Base-by-base conservation (phyloP, 1,284 basidiomycete species). In the Sphaerobolus stellatus region DNA sequence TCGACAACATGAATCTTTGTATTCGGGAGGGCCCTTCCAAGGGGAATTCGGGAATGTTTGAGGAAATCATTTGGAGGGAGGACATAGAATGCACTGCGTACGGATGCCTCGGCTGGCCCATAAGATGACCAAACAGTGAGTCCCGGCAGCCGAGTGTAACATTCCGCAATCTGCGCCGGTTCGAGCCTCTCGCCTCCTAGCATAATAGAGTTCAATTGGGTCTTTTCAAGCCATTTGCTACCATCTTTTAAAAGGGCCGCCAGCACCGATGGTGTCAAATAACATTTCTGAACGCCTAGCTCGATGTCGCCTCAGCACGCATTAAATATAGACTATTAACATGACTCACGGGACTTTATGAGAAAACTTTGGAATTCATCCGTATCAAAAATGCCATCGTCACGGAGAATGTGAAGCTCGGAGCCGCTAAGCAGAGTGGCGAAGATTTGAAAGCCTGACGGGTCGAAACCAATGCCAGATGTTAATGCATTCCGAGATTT, bases 41-140 rank as follows among this genome's bases (percentile, higher is more conserved):
- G 66, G 11, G 33, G 40, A 68, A 58, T 16, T 66, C 59, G 6
- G 60, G 56, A 30, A 64, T 57, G 30, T 55, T 41, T 1, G 59
- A 31, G 9, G 62, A 62, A 14, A 34, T 59, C 52, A 67, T 62
- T 18, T 63, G 67, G 47, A 34, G 33, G 33, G 11, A 34, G 11
- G n/a, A n/a, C 33, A n/a, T 60, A 68, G n/a, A 63, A 67, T 1
- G 62, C 59, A 33, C 66, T 68, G 41, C 67, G 65, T 16, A 69
- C 65, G 3, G 68, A 58, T 18, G 67, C 65, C 52, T 70, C 68
- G 0, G 69, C 71, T 2, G 69, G 69, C n/a, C 69, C 69, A 48
- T 71, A 70, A 34, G 33, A 34, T 11, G 33, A 34, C 11, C 11
- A 34, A 60, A 68, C 67, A 56, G 71, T 70, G 40, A 62, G 65